phyloP scores from a whole-genome alignment of 1,139 yeast species.

The Lodderomyces theae region DNA sequence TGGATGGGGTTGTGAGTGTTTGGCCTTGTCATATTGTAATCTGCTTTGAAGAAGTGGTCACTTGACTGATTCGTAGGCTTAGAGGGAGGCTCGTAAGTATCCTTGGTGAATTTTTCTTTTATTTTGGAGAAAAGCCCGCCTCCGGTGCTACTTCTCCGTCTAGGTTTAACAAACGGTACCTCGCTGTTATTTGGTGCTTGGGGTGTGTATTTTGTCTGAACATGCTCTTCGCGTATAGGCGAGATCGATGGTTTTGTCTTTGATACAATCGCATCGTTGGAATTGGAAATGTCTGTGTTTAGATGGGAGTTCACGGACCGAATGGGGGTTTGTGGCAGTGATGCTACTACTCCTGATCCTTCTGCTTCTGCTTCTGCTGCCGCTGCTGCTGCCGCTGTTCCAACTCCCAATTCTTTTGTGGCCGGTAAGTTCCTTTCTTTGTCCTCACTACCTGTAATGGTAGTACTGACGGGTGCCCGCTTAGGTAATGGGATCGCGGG shows the following conservation, averaged over 20 bases:
- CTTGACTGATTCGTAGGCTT: constrained; percentile 5
- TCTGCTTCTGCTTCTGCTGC: neutral
- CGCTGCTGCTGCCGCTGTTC: neutral
- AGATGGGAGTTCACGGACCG: constrained; percentile 26
- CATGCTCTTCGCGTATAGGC: constrained; percentile 31
- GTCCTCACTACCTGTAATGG: constrained; percentile 1
- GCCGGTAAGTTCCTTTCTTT: neutral
- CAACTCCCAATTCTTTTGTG: neutral
- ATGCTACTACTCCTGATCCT: neutral
- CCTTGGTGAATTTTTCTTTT: constrained; percentile 32
- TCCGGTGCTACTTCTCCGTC: constrained; percentile 7
- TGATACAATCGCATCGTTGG: constrained; percentile 29
- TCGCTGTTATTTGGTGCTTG: constrained; percentile 6
- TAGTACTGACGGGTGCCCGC: neutral
- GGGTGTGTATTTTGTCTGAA: constrained; percentile 7
- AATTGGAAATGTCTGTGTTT: constrained; percentile 31
- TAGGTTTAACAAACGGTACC: constrained; percentile 11
- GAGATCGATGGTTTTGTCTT: constrained; percentile 39
- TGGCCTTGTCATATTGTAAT: constrained; percentile 11
- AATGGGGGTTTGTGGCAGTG: constrained; percentile 9
- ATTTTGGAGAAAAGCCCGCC: constrained; percentile 39
- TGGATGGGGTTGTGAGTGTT: neutral
- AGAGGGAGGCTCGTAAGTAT: constrained; percentile 7
- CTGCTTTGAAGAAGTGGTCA: constrained; percentile 10
- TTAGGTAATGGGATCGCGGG: constrained; percentile 6